Conservation (phyloP, 208 protist genomes). For the Acanthamoeba royreba region DNA sequence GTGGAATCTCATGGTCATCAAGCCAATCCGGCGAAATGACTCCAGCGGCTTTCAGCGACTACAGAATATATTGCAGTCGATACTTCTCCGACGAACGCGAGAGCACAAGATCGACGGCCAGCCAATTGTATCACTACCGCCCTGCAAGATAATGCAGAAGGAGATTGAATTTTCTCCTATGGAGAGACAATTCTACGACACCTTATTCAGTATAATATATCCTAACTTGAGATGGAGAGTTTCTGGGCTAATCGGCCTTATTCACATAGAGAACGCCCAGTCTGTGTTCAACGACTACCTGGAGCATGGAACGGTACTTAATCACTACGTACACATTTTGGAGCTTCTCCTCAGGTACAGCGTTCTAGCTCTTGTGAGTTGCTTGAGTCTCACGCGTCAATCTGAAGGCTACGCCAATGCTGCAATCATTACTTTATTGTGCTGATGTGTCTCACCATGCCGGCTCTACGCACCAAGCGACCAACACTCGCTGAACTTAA, state of each 20-base stretch:
- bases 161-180: not conserved
- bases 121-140: conserved; percentile 45
- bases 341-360: conserved; percentile 70
- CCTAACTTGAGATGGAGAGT: not conserved
- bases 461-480: not conserved
- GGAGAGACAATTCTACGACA: conserved; percentile 35
- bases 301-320: conserved; percentile 62
- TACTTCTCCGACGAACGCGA: not conserved
- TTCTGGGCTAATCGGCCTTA: not conserved
- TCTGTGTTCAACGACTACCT: conserved; percentile 39
- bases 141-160: conserved; percentile 7
- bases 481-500: not conserved
- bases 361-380: not conserved
- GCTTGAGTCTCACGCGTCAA: not conserved
- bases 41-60: not conserved
- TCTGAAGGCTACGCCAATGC: conserved; percentile 65
- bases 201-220: not conserved
- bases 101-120: conserved; percentile 27
- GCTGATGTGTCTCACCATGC: conserved; percentile 40
- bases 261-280: not conserved
- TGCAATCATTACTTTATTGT: conserved; percentile 74
- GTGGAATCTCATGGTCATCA: conserved; percentile 49
- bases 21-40: conserved; percentile 40
- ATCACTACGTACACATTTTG: conserved; percentile 78
- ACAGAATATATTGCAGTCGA: conserved; percentile 29